phyloP scores from a whole-genome alignment of 768 basidiomycete genomes.

The Porpolomopsis calyptriformis region DNA sequence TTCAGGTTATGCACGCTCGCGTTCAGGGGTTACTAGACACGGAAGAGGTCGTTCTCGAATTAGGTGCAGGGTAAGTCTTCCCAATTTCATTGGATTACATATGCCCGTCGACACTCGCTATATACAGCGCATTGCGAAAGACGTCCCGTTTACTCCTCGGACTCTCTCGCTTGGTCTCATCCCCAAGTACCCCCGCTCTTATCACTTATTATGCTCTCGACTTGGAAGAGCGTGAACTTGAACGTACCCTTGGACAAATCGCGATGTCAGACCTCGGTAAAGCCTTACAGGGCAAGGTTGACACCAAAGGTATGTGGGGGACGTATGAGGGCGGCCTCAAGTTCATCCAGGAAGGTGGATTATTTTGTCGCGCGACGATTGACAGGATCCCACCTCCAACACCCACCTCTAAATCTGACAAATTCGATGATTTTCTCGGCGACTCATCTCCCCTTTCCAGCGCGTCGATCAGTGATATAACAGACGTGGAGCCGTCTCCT shows the following conservation, averaged over 20 bases:
- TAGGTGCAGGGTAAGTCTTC: slow-evolving; percentile 83
- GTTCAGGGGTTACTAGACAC: slow-evolving; percentile 20
- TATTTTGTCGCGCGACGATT: slow-evolving; percentile 22
- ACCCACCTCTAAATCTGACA: slow-evolving; percentile 4
- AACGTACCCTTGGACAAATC: slow-evolving; percentile 66
- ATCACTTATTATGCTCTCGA: slow-evolving; percentile 90
- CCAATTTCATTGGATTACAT: not conserved
- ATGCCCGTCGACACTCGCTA: not conserved
- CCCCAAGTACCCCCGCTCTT: slow-evolving; percentile 28
- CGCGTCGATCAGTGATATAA: slow-evolving; percentile 13
- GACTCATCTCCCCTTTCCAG: slow-evolving; percentile 33
- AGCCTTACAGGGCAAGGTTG: slow-evolving; percentile 58
- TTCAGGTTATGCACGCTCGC: slow-evolving; percentile 50
- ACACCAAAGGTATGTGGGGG: slow-evolving; percentile 77
- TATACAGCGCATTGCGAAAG: slow-evolving; percentile 67
- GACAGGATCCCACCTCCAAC: slow-evolving; percentile 7
- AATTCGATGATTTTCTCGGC: slow-evolving; percentile 11
- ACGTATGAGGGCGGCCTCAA: slow-evolving; percentile 86
- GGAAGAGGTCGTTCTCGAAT: slow-evolving; percentile 65
- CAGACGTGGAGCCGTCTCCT: slow-evolving; percentile 19
- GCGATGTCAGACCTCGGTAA: slow-evolving; percentile 50
- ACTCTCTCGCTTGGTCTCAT: slow-evolving; percentile 44
- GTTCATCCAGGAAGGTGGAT: slow-evolving; percentile 59
- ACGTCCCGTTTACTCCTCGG: slow-evolving; percentile 75
- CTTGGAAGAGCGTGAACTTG: slow-evolving; percentile 77